phyloP scores from a whole-genome alignment of 1,284 basidiomycete species.

The Ceratorhiza oryzae-sativae region DNA sequence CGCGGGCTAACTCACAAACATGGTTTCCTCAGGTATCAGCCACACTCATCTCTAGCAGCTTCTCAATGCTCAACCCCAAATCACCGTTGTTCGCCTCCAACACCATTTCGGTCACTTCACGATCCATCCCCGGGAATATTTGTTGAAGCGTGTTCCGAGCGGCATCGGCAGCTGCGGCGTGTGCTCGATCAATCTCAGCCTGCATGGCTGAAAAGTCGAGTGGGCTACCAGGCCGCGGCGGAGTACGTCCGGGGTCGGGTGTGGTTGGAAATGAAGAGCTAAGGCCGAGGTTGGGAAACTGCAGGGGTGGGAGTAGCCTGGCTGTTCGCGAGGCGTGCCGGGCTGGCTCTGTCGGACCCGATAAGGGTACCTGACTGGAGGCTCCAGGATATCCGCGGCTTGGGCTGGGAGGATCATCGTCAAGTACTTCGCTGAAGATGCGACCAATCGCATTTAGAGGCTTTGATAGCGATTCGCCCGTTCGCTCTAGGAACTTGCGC shows the following conservation, averaged over 20 bases:
- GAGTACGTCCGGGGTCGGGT: conserved; percentile 52
- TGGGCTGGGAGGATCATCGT: conserved; percentile 50
- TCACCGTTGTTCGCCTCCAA: conserved; percentile 88
- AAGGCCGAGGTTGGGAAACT: conserved; percentile 53
- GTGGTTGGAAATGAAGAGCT: conserved; percentile 54
- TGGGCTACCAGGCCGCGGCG: conserved; percentile 66
- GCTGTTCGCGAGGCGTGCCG: not conserved
- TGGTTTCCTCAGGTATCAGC: conserved; percentile 12
- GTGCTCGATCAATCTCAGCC: conserved; percentile 78
- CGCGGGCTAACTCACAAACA: not conserved
- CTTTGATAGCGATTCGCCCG: conserved; percentile 86
- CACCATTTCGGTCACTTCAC: conserved; percentile 84
- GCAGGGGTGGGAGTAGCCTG: conserved; percentile 54
- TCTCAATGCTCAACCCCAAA: conserved; percentile 87
- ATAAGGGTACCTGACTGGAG: conserved; percentile 44
- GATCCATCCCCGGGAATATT: conserved; percentile 84
- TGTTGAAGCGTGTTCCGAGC: conserved; percentile 76
- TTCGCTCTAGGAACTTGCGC: conserved; percentile 80
- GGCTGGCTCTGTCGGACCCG: conserved; percentile 28
- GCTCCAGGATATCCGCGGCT: conserved; percentile 40
- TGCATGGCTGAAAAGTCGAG: conserved; percentile 74
- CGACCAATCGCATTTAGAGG: conserved; percentile 86
- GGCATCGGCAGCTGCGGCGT: conserved; percentile 69
- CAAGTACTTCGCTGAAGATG: conserved; percentile 82
- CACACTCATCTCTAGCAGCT: conserved; percentile 72